Evolutionary conservation across 371 early-diverging fungal species (phyloP).

Genomic region (Encephalitozoon cuniculi): DNA sequence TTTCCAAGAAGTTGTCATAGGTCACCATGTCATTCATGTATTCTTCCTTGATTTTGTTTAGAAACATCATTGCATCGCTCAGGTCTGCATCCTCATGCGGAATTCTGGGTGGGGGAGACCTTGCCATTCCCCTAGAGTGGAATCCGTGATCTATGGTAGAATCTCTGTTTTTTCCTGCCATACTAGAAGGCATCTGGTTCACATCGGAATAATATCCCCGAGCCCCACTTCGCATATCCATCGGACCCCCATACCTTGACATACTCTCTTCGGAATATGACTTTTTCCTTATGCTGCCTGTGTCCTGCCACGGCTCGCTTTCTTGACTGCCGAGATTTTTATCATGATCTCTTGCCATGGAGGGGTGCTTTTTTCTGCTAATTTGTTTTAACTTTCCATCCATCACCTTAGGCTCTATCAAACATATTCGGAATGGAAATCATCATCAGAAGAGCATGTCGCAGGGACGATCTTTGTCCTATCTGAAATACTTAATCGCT

Average conservation of each 20-base stretch:
- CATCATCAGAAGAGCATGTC: too few species aligned
- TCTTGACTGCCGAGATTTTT: constrained; percentile 22
- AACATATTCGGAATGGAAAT: too few species aligned
- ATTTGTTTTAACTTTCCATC: not conserved
- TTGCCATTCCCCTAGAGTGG: not conserved
- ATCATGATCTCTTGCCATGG: not conserved
- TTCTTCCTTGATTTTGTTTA: constrained; percentile 86
- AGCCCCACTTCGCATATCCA: not conserved
- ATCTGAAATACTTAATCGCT: not conserved
- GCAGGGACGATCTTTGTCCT: too few species aligned
- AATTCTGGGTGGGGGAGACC: not conserved
- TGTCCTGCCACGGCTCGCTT: constrained; percentile 17
- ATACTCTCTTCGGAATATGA: not conserved
- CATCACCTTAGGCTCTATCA: not conserved
- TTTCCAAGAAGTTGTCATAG: constrained; percentile 89
- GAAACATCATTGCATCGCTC: constrained; percentile 82
- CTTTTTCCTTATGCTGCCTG: not conserved
- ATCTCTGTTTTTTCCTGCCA: not conserved
- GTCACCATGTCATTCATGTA: constrained; percentile 81
- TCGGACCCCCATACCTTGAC: not conserved
- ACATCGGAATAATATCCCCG: not conserved
- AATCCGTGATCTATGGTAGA: not conserved
- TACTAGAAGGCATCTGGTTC: not conserved
- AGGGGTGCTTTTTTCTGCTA: constrained; percentile 3
- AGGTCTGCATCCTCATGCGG: constrained; percentile 54